These are phyloP conservation scores for Heracleum sosnowskyi DNA, from an alignment of 129 eudicot species.

Conservation along the genomic window DNA sequence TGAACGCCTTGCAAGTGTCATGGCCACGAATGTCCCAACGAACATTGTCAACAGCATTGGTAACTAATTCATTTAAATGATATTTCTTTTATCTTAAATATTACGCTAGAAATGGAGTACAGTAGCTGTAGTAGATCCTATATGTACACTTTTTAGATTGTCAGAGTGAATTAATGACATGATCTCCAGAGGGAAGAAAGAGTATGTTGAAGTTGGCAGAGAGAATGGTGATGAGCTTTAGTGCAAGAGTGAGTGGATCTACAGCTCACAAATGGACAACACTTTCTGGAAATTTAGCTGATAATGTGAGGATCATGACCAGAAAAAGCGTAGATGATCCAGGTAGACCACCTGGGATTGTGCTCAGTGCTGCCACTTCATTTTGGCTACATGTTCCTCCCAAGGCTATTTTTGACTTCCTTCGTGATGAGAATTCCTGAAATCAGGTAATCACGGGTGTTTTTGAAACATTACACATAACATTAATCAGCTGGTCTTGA, in stretches of 20 bases:
- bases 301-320: constrained; percentile 24
- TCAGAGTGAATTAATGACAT: constrained; percentile 4
- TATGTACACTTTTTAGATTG: neutral
- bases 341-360: constrained; percentile 29
- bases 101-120: neutral
- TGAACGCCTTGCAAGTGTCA: constrained; percentile 30
- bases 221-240: constrained; percentile 41
- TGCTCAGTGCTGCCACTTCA: constrained; percentile 33
- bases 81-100: neutral
- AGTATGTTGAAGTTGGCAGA: constrained; percentile 37
- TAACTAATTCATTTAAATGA: neutral
- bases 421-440: constrained; percentile 30
- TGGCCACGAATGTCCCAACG: constrained; percentile 16
- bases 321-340: constrained; percentile 21
- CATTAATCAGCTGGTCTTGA: neutral
- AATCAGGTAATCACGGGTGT: constrained; percentile 21
- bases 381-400: constrained; percentile 38
- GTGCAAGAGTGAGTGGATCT: constrained; percentile 25
- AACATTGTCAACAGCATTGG: constrained; percentile 16
- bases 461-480: neutral
- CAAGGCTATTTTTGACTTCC: constrained; percentile 24
- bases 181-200: constrained; percentile 24
- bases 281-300: constrained; percentile 17
- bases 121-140: neutral
- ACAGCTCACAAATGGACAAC: constrained; percentile 29